Conservation (phyloP, 169 alveolate species). For the Miamiensis avidus region DNA sequence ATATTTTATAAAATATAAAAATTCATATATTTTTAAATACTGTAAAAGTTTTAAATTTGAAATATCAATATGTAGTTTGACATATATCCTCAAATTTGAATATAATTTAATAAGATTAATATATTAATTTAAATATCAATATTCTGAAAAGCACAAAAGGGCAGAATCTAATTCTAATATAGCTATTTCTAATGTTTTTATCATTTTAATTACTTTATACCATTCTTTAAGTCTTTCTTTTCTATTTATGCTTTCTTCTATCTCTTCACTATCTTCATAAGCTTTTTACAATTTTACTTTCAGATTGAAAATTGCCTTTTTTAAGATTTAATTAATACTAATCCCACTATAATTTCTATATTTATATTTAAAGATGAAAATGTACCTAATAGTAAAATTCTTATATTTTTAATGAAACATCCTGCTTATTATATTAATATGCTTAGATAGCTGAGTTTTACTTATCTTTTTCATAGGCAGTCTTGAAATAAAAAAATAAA, state of each 20-base stretch:
- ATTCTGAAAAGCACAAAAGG: not conserved
- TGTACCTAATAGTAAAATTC: not conserved
- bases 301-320: not conserved
- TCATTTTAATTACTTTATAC: not conserved
- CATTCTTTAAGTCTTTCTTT: not conserved
- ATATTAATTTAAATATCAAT: not conserved
- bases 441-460: not conserved
- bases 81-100: too few relatives aligned
- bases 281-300: not conserved
- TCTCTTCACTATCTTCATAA: not conserved
- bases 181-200: not conserved
- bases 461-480: not conserved
- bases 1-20: too few relatives aligned
- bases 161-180: not conserved
- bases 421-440: not conserved
- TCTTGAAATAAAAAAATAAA: not conserved
- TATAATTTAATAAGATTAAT: too few relatives aligned
- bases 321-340: too few relatives aligned
- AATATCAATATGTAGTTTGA: too few relatives aligned
- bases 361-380: too few relatives aligned
- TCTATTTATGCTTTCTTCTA: not conserved
- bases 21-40: too few relatives aligned
- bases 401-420: not conserved
- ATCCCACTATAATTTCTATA: too few relatives aligned
- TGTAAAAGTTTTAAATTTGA: too few relatives aligned